A percentile compares a stretch with the other conserved stretches of the same genome.
Conservation (phyloP, 1,284 basidiomycete species). For the Taiwanofungus camphoratus region DNA sequence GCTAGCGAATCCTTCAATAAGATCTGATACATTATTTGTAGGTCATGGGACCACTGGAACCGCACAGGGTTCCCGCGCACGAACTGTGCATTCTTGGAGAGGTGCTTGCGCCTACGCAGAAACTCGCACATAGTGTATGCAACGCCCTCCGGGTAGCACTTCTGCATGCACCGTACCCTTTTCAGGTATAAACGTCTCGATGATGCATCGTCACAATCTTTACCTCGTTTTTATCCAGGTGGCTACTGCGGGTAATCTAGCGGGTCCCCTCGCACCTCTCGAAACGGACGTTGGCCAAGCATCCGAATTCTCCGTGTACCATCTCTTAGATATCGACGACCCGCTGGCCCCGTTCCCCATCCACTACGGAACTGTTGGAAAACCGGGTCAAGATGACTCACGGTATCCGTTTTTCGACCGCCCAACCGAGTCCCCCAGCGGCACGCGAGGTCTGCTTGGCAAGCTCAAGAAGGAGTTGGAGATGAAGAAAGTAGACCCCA, state of each 20-base stretch:
- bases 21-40: background rate
- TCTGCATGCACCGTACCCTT: slow-evolving; percentile 4
- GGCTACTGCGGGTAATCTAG: slow-evolving; percentile 5
- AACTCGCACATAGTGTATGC: slow-evolving; percentile 6
- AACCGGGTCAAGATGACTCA: background rate
- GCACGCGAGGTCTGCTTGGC: background rate
- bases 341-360: slow-evolving; percentile 6
- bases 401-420: background rate
- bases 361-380: background rate
- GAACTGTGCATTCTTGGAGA: slow-evolving; percentile 4
- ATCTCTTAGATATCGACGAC: slow-evolving; percentile 5
- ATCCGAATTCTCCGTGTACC: slow-evolving; percentile 6
- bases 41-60: slow-evolving; percentile 7
- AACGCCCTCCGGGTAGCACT: slow-evolving; percentile 4
- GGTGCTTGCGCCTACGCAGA: slow-evolving; percentile 8
- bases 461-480: background rate
- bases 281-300: slow-evolving; percentile 4
- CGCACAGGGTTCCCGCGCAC: slow-evolving; percentile 2
- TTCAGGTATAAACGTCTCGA: background rate
- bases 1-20: background rate
- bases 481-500: background rate
- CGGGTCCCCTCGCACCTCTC: slow-evolving; percentile 2
- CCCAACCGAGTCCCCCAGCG: background rate
- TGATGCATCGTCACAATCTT: background rate
- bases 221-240: background rate